phyloP scores from a whole-genome alignment of 2,329 filamentous ascomycete species.

The Monosporascus sp. region DNA sequence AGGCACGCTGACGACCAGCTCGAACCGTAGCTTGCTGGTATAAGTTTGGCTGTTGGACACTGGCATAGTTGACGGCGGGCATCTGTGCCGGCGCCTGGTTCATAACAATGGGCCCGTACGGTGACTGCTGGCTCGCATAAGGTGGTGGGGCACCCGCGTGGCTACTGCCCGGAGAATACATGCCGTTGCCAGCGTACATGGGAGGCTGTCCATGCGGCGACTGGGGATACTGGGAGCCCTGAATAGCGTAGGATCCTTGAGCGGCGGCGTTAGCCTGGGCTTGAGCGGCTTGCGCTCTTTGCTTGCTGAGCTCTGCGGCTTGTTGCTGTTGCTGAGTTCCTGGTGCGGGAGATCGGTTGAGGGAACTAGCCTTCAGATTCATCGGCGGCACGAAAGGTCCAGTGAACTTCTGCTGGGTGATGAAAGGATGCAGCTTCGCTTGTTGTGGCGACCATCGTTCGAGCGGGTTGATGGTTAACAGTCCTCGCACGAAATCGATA shows the following conservation, averaged over 20 bases:
- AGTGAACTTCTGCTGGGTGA: conserved; percentile 96
- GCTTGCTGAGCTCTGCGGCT: conserved; percentile 89
- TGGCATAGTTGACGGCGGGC: conserved; percentile 57
- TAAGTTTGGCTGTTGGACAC: conserved; percentile 47
- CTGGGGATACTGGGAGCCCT: conserved; percentile 42
- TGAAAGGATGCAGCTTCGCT: conserved; percentile 95
- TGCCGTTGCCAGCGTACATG: conserved; percentile 76
- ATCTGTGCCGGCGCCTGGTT: conserved; percentile 62
- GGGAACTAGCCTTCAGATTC: conserved; percentile 84
- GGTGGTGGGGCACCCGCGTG: conserved; percentile 65
- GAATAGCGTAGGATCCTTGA: conserved; percentile 58
- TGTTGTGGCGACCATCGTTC: conserved; percentile 98
- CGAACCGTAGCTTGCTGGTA: conserved; percentile 76
- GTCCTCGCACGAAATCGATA: conserved; percentile 92
- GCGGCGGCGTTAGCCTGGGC: conserved; percentile 64
- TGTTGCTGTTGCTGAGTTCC: conserved; percentile 95
- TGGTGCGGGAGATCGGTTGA: conserved; percentile 82
- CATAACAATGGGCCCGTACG: conserved; percentile 71
- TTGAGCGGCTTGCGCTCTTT: conserved; percentile 69
- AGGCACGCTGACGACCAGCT: conserved; percentile 78
- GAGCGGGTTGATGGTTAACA: conserved; percentile 90
- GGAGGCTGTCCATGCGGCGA: conserved; percentile 48
- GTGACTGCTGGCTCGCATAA: conserved; percentile 67
- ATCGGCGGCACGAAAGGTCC: conserved; percentile 95
- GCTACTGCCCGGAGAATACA: conserved; percentile 61